Evolutionary conservation across 208 protist species (phyloP), one percentile per base, ranked within the genome.

Genomic region (Trypanosoma conorhini): DNA sequence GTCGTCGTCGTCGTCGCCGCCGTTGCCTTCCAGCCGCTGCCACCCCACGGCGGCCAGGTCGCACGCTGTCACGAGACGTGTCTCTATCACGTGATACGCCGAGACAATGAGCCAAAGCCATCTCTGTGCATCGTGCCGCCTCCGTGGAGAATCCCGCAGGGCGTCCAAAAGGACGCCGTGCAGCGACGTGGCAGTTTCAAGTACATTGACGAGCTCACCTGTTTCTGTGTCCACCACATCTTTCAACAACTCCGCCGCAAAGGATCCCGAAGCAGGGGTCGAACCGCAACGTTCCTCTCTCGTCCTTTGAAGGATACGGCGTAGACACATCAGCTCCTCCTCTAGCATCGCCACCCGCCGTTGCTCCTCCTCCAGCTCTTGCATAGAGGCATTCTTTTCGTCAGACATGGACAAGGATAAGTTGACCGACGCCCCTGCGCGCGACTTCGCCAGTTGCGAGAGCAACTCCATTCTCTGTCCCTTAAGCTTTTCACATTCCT

Each of bases 31-130:
- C n/a, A 66, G 19, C 9, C 44, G 40, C 24, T 51, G 24, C 17
- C 40, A 73, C 15, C 60, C 50, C 42, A 64, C 42, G 21, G 22
- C 22, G 10, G 50, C 77, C n/a, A 81, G 61, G 17, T 89, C 83
- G 17, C 79, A 79, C 2, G 88, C 85, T 0, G 79, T 72, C n/a
- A 87, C 74, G 35, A 93, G 76, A 24, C 88, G 83, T 10, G 74
- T 83, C 64, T 93, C 81, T 30, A 93, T 30, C 17, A 84, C 83
- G 70, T 90, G 79, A 62, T 86, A 88, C 19, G 88, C 88, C 8
- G 80, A 79, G 2, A 93, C 71, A 59, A 90, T 80, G 3, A 65
- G 73, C 88, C 88, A 94, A 58, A 94, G 76, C 81, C 77, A 89
- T 61, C 62, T 79, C 82, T 89, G 85, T 56, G 79, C 83, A 67